phyloP scores from a whole-genome alignment of 768 basidiomycete species.

The Clathrus columnatus region DNA sequence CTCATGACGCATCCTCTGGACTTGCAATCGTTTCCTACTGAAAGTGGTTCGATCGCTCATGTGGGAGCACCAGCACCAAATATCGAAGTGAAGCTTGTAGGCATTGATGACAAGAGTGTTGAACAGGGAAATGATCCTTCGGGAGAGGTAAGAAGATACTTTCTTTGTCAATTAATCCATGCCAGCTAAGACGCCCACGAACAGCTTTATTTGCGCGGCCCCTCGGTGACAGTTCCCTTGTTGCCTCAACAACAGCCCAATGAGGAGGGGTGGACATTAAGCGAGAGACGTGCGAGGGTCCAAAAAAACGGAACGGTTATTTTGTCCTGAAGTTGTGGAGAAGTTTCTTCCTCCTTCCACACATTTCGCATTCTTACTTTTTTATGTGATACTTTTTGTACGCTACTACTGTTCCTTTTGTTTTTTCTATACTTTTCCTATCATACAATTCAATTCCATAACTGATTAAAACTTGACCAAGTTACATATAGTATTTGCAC shows the following conservation, averaged over 20 bases:
- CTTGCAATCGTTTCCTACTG: constrained; percentile 59
- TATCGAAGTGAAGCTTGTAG: constrained; percentile 71
- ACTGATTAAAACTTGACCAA: no score
- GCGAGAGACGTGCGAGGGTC: constrained; percentile 37
- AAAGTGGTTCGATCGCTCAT: constrained; percentile 36
- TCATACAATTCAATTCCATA: no score
- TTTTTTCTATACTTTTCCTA: no score
- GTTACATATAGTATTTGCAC: no score
- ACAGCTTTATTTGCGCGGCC: constrained; percentile 50
- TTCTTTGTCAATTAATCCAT: neutral
- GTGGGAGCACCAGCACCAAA: constrained; percentile 81
- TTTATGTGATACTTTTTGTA: no score
- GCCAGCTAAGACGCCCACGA: neutral
- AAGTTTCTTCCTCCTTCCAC: constrained; percentile 22
- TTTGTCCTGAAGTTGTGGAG: neutral
- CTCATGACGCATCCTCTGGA: constrained; percentile 81
- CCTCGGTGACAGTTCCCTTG: constrained; percentile 54
- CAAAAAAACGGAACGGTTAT: constrained; percentile 62
- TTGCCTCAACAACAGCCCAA: constrained; percentile 15
- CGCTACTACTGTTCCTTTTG: no score
- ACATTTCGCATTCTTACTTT: constrained; percentile 3
- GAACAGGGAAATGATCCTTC: constrained; percentile 60
- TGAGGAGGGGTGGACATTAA: constrained; percentile 42
- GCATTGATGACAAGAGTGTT: constrained; percentile 53
- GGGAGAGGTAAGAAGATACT: constrained; percentile 35